phyloP scores from a whole-genome alignment of 768 basidiomycete species.

The Rhizopogon vinicolor region DNA sequence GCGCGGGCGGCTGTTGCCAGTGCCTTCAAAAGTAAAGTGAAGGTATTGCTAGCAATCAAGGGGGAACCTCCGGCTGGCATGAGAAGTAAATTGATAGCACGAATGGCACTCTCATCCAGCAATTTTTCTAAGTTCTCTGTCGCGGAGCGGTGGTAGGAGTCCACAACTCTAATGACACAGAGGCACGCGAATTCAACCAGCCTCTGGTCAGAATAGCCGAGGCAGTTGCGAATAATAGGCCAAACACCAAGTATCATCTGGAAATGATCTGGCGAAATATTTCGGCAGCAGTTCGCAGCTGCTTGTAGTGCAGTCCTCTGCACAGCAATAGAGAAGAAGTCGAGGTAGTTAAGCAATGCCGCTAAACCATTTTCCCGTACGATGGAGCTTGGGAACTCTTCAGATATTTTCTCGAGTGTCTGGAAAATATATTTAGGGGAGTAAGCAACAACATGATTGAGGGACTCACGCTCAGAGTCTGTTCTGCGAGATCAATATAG shows the following conservation, averaged over 20 bases:
- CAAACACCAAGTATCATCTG: constrained; percentile 84
- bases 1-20: constrained; percentile 84
- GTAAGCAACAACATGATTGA: constrained; percentile 5
- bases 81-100: constrained; percentile 80
- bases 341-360: constrained; percentile 91
- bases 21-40: constrained; percentile 81
- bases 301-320: constrained; percentile 96
- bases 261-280: constrained; percentile 86
- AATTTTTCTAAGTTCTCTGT: constrained; percentile 84
- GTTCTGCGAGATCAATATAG: constrained; percentile 97
- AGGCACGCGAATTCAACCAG: constrained; percentile 97
- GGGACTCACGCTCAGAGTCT: constrained; percentile 87
- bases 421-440: constrained; percentile 29
- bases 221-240: constrained; percentile 90
- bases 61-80: constrained; percentile 85
- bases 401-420: constrained; percentile 98
- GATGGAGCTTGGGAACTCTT: constrained; percentile 94
- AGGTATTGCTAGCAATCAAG: constrained; percentile 81
- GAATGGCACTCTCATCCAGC: constrained; percentile 74
- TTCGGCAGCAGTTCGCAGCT: constrained; percentile 94
- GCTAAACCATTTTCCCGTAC: constrained; percentile 93
- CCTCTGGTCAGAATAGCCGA: constrained; percentile 89
- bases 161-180: constrained; percentile 91
- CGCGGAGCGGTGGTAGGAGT: constrained; percentile 83
- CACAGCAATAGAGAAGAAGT: constrained; percentile 98